These are phyloP conservation scores for Tephrocybe sp. DNA, from an alignment of 768 basidiomycete genomes.

Conservation along the genomic window DNA sequence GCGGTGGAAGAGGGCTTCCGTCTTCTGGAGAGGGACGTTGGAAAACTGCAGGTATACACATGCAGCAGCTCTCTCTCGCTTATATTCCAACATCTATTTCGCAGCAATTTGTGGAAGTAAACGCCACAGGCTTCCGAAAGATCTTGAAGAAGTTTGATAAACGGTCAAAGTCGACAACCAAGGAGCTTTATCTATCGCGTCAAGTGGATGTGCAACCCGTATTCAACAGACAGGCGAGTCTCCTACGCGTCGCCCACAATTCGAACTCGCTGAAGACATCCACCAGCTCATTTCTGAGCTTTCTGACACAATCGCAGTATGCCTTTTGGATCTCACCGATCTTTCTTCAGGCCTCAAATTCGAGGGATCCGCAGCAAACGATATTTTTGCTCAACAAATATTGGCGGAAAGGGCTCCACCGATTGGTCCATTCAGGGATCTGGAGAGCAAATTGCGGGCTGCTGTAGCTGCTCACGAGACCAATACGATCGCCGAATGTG, in stretches of 20 bases:
- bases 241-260: not conserved
- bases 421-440: conserved; percentile 77
- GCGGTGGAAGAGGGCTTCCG: conserved; percentile 97
- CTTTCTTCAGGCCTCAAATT: conserved; percentile 72
- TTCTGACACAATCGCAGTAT: conserved; percentile 86
- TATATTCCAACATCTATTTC: conserved; percentile 20
- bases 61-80: conserved; percentile 16
- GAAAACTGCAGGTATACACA: conserved; percentile 80
- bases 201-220: conserved; percentile 99
- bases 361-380: conserved; percentile 74
- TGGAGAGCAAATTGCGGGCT: conserved; percentile 83
- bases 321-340: conserved; percentile 76
- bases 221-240: conserved; percentile 87
- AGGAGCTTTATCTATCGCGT: conserved; percentile 91
- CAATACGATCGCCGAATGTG: conserved; percentile 63
- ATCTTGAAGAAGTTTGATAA: conserved; percentile 99
- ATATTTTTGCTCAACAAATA: conserved; percentile 73
- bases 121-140: conserved; percentile 94
- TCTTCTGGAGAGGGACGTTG: conserved; percentile 88
- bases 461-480: conserved; percentile 65
- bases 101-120: conserved; percentile 96
- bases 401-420: conserved; percentile 57
- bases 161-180: conserved; percentile 90
- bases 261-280: conserved; percentile 8
- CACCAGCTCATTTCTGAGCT: conserved; percentile 88